A percentile compares a stretch with the other conserved stretches of the same genome.
Conservation (phyloP, 2,329 filamentous ascomycete species). For the Dactylellina drechsleri region DNA sequence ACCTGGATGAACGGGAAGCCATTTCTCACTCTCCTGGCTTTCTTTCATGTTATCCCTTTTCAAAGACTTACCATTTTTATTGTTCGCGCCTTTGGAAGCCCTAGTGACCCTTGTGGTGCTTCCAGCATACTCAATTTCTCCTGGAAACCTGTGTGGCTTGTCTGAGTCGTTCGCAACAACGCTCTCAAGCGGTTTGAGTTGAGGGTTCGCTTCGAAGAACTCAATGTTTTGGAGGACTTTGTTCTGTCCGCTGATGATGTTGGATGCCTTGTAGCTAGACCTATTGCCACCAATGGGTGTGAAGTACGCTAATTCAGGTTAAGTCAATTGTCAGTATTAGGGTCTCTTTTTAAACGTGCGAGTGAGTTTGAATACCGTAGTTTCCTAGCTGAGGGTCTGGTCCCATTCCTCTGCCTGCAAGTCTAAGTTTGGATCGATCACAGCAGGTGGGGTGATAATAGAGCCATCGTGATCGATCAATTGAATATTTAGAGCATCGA, state of each 20-base stretch:
- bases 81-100: not conserved
- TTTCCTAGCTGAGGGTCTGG: too few relatives aligned
- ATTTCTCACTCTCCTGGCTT: not conserved
- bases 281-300: too few relatives aligned
- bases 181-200: not conserved
- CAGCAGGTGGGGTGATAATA: too few relatives aligned
- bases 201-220: not conserved
- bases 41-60: not conserved
- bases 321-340: too few relatives aligned
- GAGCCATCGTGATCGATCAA: too few relatives aligned
- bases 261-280: not conserved
- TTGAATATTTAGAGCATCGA: too few relatives aligned
- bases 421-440: too few relatives aligned
- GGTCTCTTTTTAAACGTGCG: too few relatives aligned
- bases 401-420: too few relatives aligned
- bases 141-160: not conserved
- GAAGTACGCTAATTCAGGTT: too few relatives aligned
- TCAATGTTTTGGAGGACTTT: not conserved
- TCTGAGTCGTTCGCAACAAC: not conserved
- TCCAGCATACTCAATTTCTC: not conserved
- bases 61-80: too few relatives aligned
- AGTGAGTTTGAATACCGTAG: too few relatives aligned
- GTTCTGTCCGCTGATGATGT: not conserved
- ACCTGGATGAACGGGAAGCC: not conserved
- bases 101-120: not conserved